Evolutionary conservation across 192 early-diverging fungal species (phyloP).

Genomic region (Borealophlyctis nickersoniae): DNA sequence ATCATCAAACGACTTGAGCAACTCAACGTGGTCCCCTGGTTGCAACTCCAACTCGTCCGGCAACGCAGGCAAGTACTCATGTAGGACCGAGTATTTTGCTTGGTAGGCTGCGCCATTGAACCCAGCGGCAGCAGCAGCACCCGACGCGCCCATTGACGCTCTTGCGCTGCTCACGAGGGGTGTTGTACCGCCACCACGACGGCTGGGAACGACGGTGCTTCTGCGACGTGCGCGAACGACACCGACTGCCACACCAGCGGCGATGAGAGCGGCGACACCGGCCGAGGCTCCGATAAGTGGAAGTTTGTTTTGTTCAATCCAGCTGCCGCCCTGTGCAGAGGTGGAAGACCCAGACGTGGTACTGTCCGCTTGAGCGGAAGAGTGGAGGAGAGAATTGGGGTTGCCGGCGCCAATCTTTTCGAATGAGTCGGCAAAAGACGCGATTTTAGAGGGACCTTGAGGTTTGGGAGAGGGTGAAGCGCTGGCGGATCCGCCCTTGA

Average conservation of each 20-base stretch:
- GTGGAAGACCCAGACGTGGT: neutral
- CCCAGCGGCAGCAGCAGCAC: neutral
- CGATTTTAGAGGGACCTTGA: neutral
- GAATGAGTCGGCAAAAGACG: no score
- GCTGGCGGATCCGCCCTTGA: neutral
- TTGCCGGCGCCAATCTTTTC: conserved; percentile 1
- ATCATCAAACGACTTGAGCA: conserved; percentile 25
- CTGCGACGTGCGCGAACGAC: conserved; percentile 3
- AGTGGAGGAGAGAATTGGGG: neutral
- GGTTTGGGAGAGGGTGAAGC: neutral
- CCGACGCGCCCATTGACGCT: neutral
- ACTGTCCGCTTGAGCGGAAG: neutral
- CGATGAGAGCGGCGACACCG: conserved; percentile 13
- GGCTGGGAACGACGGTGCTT: neutral
- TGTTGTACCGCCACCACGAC: neutral
- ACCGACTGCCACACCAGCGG: conserved; percentile 15
- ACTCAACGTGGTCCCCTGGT: conserved; percentile 35
- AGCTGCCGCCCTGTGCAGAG: neutral
- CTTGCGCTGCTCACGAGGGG: neutral
- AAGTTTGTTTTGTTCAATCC: conserved; percentile 14
- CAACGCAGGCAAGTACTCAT: conserved; percentile 27
- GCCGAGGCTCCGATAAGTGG: conserved; percentile 23
- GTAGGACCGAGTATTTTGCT: conserved; percentile 18
- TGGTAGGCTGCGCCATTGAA: neutral
- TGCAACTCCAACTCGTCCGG: conserved; percentile 34